phyloP scores from a whole-genome alignment of 192 early-diverging fungal species.

The Backusella australiensis region DNA sequence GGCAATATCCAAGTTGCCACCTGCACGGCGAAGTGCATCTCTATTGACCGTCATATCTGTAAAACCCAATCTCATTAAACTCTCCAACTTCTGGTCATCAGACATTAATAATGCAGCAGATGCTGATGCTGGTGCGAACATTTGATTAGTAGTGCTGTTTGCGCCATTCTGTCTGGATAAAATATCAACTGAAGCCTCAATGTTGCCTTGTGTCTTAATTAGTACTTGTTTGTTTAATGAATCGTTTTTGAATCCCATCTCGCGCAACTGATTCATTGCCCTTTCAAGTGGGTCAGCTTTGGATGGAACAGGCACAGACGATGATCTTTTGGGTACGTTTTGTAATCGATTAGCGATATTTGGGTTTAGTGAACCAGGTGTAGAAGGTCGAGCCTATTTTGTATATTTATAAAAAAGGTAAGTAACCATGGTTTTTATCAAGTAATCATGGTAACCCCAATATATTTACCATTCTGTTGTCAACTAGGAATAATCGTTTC shows the following conservation, averaged over 20 bases:
- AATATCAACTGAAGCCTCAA: slow-evolving; percentile 73
- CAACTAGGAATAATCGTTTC: slow-evolving; percentile 41
- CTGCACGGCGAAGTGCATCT: slow-evolving; percentile 65
- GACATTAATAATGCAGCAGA: slow-evolving; percentile 11
- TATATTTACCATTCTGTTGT: slow-evolving; percentile 7
- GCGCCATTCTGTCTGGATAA: slow-evolving; percentile 47
- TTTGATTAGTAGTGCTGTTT: neutral
- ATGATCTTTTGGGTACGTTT: slow-evolving; percentile 22
- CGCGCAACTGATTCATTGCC: slow-evolving; percentile 40
- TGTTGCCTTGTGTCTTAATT: slow-evolving; percentile 63
- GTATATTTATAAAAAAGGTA: neutral
- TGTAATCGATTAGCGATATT: slow-evolving; percentile 10
- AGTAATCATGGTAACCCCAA: neutral
- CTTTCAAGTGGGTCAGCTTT: neutral
- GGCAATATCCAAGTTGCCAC: slow-evolving; percentile 77
- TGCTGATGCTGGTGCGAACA: neutral
- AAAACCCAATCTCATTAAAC: slow-evolving; percentile 75
- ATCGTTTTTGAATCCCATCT: slow-evolving; percentile 87
- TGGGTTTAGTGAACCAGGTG: neutral
- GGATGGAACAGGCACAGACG: slow-evolving; percentile 20
- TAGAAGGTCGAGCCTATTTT: neutral
- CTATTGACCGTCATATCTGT: slow-evolving; percentile 63
- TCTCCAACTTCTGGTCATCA: slow-evolving; percentile 55
- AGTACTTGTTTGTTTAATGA: slow-evolving; percentile 66
- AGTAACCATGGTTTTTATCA: neutral